phyloP scores from a whole-genome alignment of 2,329 filamentous ascomycete genomes.

The Blumeria graminis region DNA sequence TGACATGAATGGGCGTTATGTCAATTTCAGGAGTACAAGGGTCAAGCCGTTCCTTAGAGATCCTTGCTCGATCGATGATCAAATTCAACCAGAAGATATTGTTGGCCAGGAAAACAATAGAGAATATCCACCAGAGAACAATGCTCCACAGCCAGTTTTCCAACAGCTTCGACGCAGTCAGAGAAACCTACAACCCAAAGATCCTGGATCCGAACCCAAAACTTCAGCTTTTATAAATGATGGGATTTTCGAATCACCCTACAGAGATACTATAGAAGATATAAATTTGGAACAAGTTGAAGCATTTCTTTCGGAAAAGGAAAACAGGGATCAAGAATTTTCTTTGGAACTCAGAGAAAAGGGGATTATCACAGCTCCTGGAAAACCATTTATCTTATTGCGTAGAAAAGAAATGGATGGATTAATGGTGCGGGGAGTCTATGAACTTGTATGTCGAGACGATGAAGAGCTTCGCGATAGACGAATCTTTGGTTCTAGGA shows the following conservation, averaged over 20 bases:
- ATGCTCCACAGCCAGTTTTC: background rate
- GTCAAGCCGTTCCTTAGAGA: background rate
- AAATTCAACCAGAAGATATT: background rate
- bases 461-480: background rate
- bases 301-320: background rate
- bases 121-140: background rate
- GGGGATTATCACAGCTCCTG: background rate
- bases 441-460: background rate
- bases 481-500: background rate
- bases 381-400: background rate
- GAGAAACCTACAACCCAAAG: background rate
- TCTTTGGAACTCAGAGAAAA: background rate
- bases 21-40: background rate
- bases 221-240: background rate
- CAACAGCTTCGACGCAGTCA: background rate
- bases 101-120: background rate
- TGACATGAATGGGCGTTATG: background rate
- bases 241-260: no score
- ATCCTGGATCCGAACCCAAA: background rate
- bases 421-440: background rate
- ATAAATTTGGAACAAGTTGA: background rate
- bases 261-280: no score
- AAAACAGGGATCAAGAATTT: background rate
- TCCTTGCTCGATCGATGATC: background rate
- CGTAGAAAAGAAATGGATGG: conserved; percentile 1